Base-by-base conservation (phyloP, 345 rosid species). In the Raphanus sativus region DNA sequence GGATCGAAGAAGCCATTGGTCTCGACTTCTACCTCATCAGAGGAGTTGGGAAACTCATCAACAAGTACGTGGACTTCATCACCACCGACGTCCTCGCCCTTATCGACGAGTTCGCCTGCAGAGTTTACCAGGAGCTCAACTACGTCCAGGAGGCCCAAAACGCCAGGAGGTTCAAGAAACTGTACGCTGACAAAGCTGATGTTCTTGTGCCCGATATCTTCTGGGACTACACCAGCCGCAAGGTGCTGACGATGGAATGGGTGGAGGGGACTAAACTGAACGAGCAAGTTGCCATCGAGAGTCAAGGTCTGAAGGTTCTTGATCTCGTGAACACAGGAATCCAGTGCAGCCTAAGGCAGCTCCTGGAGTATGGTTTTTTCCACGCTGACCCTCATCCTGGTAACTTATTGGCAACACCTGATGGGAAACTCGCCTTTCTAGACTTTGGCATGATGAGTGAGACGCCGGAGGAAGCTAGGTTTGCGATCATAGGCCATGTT, bases 351-450 rank as follows among this genome's bases (percentile, higher is more conserved):
- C 86, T 95, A 62, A 84, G 99, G 73, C 99, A 95, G 74, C 90
- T 95, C 48, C 91, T 95, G 6, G 99, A 95, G 81, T 91, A 95
- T 65, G 99, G 99, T 0, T 95, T 88, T 70, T 95, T 95, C 78
- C 99, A 95, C 69, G 99, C 98, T 10, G 99, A 92, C 60, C 99
- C 99, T 84, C 99, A 95, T 85, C 99, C 99, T 52, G 99, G 99
- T 40, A 95, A 95, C 74, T 97, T 95, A 65, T 81, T 95, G 86
- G 99, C 97, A 24, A n/a, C 99, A 52, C 99, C 98, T 28, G 97
- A 90, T 64, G 99, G 99, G 10, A 95, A 88, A 83, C 98, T 95
- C 74, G 98, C 99, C 59, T 95, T 94, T 87, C 88, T 94, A 59
- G 99, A 94, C 78, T 94, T 92, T 81, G 98, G 99, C 28, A 94